Evolutionary conservation across 306 rosid species (phyloP).

Genomic region (Psophocarpus tetragonolobus): DNA sequence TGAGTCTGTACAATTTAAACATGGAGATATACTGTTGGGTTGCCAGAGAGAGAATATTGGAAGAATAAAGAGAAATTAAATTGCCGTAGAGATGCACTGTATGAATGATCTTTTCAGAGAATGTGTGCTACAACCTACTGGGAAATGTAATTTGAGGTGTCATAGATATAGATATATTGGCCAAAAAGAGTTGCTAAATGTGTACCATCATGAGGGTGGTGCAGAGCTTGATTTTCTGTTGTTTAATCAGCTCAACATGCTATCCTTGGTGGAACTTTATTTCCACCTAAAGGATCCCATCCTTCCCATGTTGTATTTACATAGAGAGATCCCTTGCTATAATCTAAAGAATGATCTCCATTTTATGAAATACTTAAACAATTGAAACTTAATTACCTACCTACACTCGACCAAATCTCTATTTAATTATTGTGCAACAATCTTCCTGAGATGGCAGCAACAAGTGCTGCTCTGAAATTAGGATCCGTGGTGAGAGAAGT

Average conservation of each 20-base stretch:
- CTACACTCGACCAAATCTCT: slow-evolving; percentile 28
- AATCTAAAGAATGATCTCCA: slow-evolving; percentile 35
- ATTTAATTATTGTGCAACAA: slow-evolving; percentile 47
- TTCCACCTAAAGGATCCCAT: slow-evolving; percentile 42
- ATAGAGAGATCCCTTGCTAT: slow-evolving; percentile 41
- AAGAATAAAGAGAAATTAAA: not conserved
- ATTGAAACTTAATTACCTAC: slow-evolving; percentile 25
- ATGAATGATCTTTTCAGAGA: slow-evolving; percentile 7
- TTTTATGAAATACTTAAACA: slow-evolving; percentile 28
- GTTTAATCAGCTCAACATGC: slow-evolving; percentile 2
- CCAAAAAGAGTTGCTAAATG: slow-evolving; percentile 7
- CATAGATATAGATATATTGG: not conserved
- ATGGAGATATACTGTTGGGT: not conserved
- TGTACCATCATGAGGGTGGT: not conserved
- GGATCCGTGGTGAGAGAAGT: slow-evolving; percentile 93
- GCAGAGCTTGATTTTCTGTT: slow-evolving; percentile 21
- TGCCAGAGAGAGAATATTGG: not conserved
- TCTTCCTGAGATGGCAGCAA: slow-evolving; percentile 91
- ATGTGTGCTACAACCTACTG: not conserved
- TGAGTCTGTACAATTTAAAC: not conserved
- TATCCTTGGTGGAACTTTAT: slow-evolving; percentile 25
- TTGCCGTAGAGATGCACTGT: not conserved
- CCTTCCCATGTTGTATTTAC: slow-evolving; percentile 68
- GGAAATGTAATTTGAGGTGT: slow-evolving; percentile 21
- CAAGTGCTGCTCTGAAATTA: slow-evolving; percentile 85